A percentile compares a stretch with the other conserved stretches of the same genome.
phyloP scores from a whole-genome alignment of 2,329 filamentous ascomycete genomes.

The Penicillium sp. region DNA sequence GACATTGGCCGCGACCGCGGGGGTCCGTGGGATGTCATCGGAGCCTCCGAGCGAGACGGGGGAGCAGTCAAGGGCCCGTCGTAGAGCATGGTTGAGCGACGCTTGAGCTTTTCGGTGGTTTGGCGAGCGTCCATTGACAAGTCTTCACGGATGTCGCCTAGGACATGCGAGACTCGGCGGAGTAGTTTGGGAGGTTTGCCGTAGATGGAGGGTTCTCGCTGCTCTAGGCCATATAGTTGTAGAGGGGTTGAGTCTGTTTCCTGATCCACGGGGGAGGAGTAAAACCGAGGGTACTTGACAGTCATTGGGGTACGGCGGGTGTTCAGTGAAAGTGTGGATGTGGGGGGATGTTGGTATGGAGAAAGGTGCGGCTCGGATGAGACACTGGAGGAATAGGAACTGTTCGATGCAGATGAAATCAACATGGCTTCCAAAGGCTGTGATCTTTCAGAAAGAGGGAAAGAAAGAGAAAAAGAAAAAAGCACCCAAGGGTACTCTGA shows the following conservation, averaged over 20 bases:
- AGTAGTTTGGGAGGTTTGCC: conserved; percentile 28
- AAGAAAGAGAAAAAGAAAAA: not conserved
- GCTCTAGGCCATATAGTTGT: conserved; percentile 34
- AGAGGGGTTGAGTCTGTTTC: conserved; percentile 32
- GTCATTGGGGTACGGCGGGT: conserved; percentile 17
- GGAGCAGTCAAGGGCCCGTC: conserved; percentile 3
- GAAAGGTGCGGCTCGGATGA: conserved; percentile 28
- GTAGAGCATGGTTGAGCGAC: conserved; percentile 27
- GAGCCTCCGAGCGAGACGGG: conserved; percentile 14
- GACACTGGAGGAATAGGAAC: conserved; percentile 27
- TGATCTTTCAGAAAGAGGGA: not conserved
- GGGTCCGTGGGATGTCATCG: conserved; percentile 12
- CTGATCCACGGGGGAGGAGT: conserved; percentile 33
- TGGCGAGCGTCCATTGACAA: conserved; percentile 21
- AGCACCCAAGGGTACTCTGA: conserved; percentile 5
- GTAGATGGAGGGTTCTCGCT: conserved; percentile 33
- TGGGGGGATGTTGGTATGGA: conserved; percentile 26
- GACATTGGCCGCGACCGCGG: conserved; percentile 26
- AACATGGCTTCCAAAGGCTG: conserved; percentile 20
- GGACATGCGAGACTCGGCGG: conserved; percentile 34
- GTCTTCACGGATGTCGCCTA: conserved; percentile 38
- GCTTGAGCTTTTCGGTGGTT: conserved; percentile 27
- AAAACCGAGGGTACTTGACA: conserved; percentile 33
- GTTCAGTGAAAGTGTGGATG: conserved; percentile 22
- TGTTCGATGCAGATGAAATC: conserved; percentile 25